Base-by-base conservation (phyloP, 345 rosid species). In the Eucalyptus pauciflora region DNA sequence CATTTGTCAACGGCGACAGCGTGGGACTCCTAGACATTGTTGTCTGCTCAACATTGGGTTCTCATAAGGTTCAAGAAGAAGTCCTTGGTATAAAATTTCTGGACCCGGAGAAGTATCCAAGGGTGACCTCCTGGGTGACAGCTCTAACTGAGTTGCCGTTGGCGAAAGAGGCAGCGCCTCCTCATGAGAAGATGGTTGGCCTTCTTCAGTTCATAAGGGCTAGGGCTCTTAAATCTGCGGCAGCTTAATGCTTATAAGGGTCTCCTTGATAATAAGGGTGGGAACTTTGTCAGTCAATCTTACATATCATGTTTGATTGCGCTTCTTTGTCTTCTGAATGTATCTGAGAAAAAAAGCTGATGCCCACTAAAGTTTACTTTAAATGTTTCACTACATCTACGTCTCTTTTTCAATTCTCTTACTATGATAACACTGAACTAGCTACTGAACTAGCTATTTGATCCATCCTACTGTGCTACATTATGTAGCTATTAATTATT, bases 11-110 rank as follows among this genome's bases (percentile, higher is more conserved):
- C 1, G 87, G 50, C 14, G 22, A 87, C 87, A 91, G 87, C 45
- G 64, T 92, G 89, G 95, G 92, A 88, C 86, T 92, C 16, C 86
- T 91, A 3, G 93, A 94, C 89, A 90, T 93, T 49, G 43, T 91
- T 67, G 85, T 90, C 88, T 86, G 89, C 48, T 62, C 92, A 33
- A 5, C 52, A 31, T 86, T 95, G 46, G 88, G 93, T 31, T 87
- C 94, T 41, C 90, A 90, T 85, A 92, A 90, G 88, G 91, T 90
- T 56, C 87, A 86, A 9, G 95, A 93, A 88, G 90, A 93, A 89
- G 93, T 89, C 69, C 46, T 89, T 45, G 93, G 92, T 13, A 7
- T 90, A 4, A 90, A 91, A 83, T 86, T 92, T 46, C 37, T 93
- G 20, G 93, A 92, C 60, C 88, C 92, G 13, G 93, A 92, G 48